A percentile compares a stretch with the other conserved stretches of the same genome.
phyloP scores from a whole-genome alignment of 768 basidiomycete genomes.

The Suillus plorans region DNA sequence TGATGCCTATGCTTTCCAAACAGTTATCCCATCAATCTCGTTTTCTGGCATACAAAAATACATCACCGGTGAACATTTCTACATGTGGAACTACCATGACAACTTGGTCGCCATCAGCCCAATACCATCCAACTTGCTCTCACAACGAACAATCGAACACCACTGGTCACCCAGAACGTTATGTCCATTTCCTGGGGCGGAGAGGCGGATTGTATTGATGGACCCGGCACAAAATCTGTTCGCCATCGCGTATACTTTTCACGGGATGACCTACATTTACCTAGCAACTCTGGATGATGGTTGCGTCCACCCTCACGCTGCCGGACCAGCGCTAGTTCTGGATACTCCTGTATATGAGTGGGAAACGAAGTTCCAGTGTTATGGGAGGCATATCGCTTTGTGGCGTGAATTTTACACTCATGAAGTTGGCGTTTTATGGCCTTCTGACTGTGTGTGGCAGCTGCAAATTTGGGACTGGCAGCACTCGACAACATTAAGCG shows the following conservation, averaged over 20 bases:
- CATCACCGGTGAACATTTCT: neutral
- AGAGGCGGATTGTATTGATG: neutral
- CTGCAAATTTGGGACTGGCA: neutral
- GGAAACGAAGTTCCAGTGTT: neutral
- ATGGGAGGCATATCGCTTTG: neutral
- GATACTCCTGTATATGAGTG: neutral
- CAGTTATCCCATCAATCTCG: neutral
- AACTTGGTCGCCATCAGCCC: neutral
- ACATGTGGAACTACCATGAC: neutral
- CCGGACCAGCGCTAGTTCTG: neutral
- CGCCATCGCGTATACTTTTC: neutral
- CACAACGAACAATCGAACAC: neutral
- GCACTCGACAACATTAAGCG: neutral
- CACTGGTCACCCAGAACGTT: neutral
- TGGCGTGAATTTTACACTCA: neutral
- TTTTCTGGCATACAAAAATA: too few relatives aligned
- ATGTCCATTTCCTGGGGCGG: neutral
- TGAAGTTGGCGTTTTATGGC: accelerated
- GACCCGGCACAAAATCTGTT: neutral
- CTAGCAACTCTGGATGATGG: neutral
- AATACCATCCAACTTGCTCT: neutral
- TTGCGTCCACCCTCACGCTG: neutral
- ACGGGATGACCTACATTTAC: neutral
- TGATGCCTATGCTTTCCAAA: neutral
- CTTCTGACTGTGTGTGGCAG: neutral